phyloP scores from a whole-genome alignment of 805 yeast species.

The Nakazawaea siamensis region DNA sequence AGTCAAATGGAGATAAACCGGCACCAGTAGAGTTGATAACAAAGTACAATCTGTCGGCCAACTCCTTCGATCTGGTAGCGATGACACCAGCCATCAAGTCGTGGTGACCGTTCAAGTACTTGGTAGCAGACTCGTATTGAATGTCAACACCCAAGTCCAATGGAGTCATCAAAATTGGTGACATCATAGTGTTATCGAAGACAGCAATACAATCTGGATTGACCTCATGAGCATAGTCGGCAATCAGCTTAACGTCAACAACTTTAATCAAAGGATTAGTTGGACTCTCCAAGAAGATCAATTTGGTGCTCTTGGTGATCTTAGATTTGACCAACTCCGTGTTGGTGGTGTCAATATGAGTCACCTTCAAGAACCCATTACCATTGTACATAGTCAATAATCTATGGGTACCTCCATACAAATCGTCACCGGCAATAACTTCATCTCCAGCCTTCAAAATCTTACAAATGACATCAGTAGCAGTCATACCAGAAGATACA shows the following conservation, averaged over 20 bases:
- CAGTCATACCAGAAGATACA: constrained; percentile 89
- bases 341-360: constrained; percentile 78
- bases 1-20: constrained; percentile 88
- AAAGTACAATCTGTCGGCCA: constrained; percentile 65
- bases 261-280: constrained; percentile 91
- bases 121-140: constrained; percentile 90
- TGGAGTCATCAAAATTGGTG: constrained; percentile 81
- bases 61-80: constrained; percentile 54
- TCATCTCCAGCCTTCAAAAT: constrained; percentile 77
- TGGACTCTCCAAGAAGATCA: constrained; percentile 85
- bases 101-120: constrained; percentile 89
- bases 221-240: constrained; percentile 55
- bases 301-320: constrained; percentile 50
- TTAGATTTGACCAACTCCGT: constrained; percentile 49
- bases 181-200: constrained; percentile 96
- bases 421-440: constrained; percentile 89
- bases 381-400: constrained; percentile 63
- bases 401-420: constrained; percentile 91
- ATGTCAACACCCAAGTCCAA: constrained; percentile 83
- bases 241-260: constrained; percentile 65
- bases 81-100: constrained; percentile 94
- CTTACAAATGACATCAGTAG: constrained; percentile 77
- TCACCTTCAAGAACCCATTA: constrained; percentile 56
- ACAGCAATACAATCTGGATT: constrained; percentile 68
- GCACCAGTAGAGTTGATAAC: constrained; percentile 87